Evolutionary conservation across 768 basidiomycete genomes (phyloP), one percentile per base, ranked within the genome.

Genomic region (Imleria badia): DNA sequence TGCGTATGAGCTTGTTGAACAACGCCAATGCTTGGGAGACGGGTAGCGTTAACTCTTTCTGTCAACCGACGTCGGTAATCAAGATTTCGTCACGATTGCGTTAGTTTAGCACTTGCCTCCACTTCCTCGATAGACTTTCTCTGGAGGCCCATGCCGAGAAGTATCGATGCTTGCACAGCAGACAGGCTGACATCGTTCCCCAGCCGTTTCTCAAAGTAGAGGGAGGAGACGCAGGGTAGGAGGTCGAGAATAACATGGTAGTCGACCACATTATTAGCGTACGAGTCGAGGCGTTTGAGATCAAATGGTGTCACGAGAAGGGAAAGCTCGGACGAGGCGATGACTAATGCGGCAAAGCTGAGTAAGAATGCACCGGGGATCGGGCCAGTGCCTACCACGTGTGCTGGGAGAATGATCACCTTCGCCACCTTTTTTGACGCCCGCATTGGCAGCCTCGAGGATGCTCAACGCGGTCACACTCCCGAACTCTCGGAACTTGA

Each of bases 241-340:
- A 98, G 78, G 70, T 99, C 97, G 38, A 98, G 79, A 52, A 98
- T 83, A 62, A 96, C 93, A 67, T 98, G 97, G 64, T 96, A 98
- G 71, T 98, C 97, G 39, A 98, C 80, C 84, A 89, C 87, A 67
- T 94, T 94, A 70, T 97, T 94, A 1, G 94, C 89, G 60, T 99
- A 99, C 6, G 96, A 91, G 62, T 95, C 90, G 14, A 99, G 80
- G 2, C 97, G 87, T 70, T 98, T 98, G 62, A 98, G 79, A 71
- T 98, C 97, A 69, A 96, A 98, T 0, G 97, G 93, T 0, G 92
- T 87, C 52, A 95, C 68, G 8, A 89, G 68, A 44, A 86, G 75
- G 1, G 82, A 75, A 15, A 89, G 74, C 54, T 89, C 88, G 2
- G 72, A 40, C 12, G 64, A 53, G 31, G 52, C 41, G 34, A 71